phyloP scores from a whole-genome alignment of 768 basidiomycete species.

The Lactarius quietus region DNA sequence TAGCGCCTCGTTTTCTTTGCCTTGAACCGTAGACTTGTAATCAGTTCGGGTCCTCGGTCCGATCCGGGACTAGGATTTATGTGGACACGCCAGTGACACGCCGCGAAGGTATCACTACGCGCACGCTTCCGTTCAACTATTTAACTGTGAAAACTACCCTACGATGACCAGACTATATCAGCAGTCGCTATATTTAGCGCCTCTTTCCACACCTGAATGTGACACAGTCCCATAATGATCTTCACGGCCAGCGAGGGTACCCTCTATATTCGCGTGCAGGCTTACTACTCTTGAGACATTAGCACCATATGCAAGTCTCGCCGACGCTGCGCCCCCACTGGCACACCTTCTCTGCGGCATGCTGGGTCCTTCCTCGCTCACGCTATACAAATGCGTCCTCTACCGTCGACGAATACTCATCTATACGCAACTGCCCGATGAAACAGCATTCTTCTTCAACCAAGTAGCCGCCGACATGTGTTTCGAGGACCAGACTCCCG shows the following conservation, averaged over 20 bases:
- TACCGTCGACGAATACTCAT: slow-evolving; percentile 73
- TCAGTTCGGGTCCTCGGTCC: too few species aligned
- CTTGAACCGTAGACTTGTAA: too few species aligned
- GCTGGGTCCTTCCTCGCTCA: slow-evolving; percentile 73
- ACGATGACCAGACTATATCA: not conserved
- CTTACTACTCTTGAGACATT: slow-evolving; percentile 42
- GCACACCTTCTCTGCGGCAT: slow-evolving; percentile 73
- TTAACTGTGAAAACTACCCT: too few species aligned
- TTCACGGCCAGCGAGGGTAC: slow-evolving; percentile 62
- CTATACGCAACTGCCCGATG: slow-evolving; percentile 75
- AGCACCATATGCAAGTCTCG: slow-evolving; percentile 35
- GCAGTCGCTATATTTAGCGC: slow-evolving; percentile 80
- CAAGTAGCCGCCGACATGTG: slow-evolving; percentile 60
- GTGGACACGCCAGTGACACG: too few species aligned
- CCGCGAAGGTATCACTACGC: too few species aligned
- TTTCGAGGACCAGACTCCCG: slow-evolving; percentile 40
- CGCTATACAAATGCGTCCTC: slow-evolving; percentile 75
- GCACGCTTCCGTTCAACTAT: too few species aligned
- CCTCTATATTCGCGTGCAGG: slow-evolving; percentile 42
- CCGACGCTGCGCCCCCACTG: slow-evolving; percentile 71
- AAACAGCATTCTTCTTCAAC: slow-evolving; percentile 70
- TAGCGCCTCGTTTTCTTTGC: too few species aligned
- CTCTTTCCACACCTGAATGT: slow-evolving; percentile 81
- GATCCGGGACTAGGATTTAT: too few species aligned
- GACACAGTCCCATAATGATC: slow-evolving; percentile 78